Conservation (phyloP, 1,284 basidiomycete species). For the Salmacisia buchloeana region DNA sequence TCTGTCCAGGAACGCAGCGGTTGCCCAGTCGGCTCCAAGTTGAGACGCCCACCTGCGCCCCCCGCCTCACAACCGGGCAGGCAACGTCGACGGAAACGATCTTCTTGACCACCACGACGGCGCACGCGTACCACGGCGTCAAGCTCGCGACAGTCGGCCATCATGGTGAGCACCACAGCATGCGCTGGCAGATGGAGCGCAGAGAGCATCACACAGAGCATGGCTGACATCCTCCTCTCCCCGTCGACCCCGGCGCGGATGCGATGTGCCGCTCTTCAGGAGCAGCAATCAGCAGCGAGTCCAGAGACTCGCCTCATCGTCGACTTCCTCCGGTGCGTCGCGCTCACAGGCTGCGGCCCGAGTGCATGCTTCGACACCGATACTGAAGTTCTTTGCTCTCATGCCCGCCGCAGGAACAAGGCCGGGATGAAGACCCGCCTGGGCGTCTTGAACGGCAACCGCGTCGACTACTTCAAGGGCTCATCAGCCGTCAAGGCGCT, state of each 20-base stretch:
- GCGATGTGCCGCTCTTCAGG: slow-evolving; percentile 31
- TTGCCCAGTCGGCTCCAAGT: background rate
- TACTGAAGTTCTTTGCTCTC: background rate
- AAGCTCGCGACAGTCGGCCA: no score
- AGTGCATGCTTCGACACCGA: no score
- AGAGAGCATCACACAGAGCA: no score
- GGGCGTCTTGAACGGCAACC: slow-evolving; percentile 87
- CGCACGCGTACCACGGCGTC: no score
- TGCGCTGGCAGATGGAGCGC: no score
- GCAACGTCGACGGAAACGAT: no score
- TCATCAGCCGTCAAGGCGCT: slow-evolving; percentile 70
- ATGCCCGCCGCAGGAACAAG: slow-evolving; percentile 22
- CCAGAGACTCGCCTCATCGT: slow-evolving; percentile 34
- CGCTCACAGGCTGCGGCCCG: background rate
- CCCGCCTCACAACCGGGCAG: background rate
- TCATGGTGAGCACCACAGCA: no score
- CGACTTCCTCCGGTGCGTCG: slow-evolving; percentile 33
- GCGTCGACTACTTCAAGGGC: slow-evolving; percentile 94
- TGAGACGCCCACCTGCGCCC: background rate
- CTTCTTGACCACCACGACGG: no score
- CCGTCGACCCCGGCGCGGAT: background rate
- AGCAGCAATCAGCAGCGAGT: slow-evolving; percentile 42
- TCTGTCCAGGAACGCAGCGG: background rate
- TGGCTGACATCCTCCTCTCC: background rate
- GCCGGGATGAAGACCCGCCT: slow-evolving; percentile 82